Percentiles rank a stretch among this genome's conserved stretches.
Evolutionary conservation across 306 rosid genomes (phyloP).

Genomic region (Arachis hypogaea): DNA sequence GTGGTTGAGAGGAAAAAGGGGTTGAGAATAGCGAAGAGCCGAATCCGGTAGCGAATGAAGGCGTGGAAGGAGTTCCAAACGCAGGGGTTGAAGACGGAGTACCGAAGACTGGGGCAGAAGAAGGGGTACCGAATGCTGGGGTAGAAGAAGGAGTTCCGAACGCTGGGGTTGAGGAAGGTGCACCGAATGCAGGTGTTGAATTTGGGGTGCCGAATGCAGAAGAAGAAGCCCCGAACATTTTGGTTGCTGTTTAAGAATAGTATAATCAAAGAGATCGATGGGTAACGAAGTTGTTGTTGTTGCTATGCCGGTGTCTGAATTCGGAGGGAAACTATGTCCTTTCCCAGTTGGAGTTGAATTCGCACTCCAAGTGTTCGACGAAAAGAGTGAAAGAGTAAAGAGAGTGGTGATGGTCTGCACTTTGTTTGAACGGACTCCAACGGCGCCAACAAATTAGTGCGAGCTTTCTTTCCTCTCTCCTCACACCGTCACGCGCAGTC

Average conservation of each 20-base stretch:
- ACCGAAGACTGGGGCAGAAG: conserved; percentile 53
- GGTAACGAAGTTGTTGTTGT: too few relatives aligned
- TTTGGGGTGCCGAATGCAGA: conserved; percentile 53
- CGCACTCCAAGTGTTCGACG: conserved; percentile 5
- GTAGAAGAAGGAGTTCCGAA: conserved; percentile 51
- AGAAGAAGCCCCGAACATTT: conserved; percentile 51
- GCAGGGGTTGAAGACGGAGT: conserved; percentile 59
- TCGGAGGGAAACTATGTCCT: background rate
- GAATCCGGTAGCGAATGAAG: conserved; percentile 59
- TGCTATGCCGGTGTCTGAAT: background rate
- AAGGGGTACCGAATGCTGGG: conserved; percentile 48
- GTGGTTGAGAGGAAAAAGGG: conserved; percentile 61
- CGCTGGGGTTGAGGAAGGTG: conserved; percentile 45
- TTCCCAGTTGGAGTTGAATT: background rate
- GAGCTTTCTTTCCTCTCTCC: too few relatives aligned
- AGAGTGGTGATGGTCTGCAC: too few relatives aligned
- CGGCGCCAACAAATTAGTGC: too few relatives aligned
- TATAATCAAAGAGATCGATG: too few relatives aligned
- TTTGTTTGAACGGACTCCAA: too few relatives aligned
- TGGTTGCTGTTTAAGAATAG: background rate
- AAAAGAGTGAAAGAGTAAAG: background rate
- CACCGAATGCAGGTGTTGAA: conserved; percentile 33
- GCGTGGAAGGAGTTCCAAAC: conserved; percentile 57
- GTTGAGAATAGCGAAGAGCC: conserved; percentile 61
- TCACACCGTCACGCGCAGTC: too few relatives aligned